phyloP scores from a whole-genome alignment of 2,329 filamentous ascomycete genomes.

The Claviceps pusilla region DNA sequence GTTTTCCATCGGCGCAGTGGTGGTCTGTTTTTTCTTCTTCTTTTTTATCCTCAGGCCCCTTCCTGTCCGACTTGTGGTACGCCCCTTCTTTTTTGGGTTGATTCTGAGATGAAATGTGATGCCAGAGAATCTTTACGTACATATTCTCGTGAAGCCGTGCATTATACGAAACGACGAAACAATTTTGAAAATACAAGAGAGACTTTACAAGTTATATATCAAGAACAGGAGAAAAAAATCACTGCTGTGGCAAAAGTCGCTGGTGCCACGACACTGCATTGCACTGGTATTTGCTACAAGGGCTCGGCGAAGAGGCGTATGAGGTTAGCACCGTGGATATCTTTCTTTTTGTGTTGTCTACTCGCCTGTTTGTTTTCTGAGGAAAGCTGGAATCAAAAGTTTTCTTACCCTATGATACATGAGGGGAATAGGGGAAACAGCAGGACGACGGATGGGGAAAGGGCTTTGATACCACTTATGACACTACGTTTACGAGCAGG shows the following conservation, averaged over 20 bases:
- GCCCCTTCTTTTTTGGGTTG: conserved; percentile 12
- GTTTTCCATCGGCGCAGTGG: conserved; percentile 9
- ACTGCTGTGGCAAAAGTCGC: conserved; percentile 1
- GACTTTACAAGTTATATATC: conserved; percentile 1
- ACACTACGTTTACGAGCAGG: conserved; percentile 14
- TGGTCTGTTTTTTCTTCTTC: conserved; percentile 6
- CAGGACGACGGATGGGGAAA: conserved; percentile 13
- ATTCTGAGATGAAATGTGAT: conserved; percentile 9
- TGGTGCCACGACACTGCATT: conserved; percentile 6
- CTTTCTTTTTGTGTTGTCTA: conserved; percentile 1
- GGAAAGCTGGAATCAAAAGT: conserved; percentile 7
- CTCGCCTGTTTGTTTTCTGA: conserved; percentile 4
- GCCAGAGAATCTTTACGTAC: background rate
- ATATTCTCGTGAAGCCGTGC: background rate
- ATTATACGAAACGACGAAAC: conserved; percentile 2
- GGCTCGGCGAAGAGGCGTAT: conserved; percentile 9
- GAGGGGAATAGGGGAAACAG: background rate
- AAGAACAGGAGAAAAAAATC: conserved; percentile 1
- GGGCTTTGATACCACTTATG: conserved; percentile 22
- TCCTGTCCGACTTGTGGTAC: conserved; percentile 12
- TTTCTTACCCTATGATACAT: conserved; percentile 12
- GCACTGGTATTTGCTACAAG: conserved; percentile 6
- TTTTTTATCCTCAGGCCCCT: background rate
- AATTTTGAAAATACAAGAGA: conserved; percentile 1
- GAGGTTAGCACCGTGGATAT: conserved; percentile 7